Percentiles rank a stretch among this genome's conserved stretches.
Evolutionary conservation across 2,329 filamentous ascomycete species (phyloP).

Genomic region (Monosporascus sp.): DNA sequence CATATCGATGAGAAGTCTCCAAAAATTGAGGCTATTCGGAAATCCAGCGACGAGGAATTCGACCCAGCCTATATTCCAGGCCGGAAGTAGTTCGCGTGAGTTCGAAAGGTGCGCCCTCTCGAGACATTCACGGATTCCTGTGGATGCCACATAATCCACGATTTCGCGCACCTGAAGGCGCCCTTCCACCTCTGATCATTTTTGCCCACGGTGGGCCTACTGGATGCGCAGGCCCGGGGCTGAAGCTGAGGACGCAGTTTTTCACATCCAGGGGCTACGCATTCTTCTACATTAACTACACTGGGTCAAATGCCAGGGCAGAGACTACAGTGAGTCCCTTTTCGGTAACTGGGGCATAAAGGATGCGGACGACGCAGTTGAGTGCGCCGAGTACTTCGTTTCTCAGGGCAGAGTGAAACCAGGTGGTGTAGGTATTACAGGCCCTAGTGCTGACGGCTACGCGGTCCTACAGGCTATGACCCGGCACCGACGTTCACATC

Average conservation of each 20-base stretch:
- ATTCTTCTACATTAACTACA: slow-evolving; percentile 45
- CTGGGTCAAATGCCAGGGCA: slow-evolving; percentile 24
- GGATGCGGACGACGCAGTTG: no score
- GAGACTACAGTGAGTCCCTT: no score
- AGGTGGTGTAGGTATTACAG: no score
- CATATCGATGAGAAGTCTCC: no score
- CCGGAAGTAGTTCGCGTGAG: slow-evolving; percentile 29
- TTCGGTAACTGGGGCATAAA: no score
- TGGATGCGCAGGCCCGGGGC: slow-evolving; percentile 33
- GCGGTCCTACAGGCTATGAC: no score
- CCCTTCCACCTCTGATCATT: slow-evolving; percentile 44
- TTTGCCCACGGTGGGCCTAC: slow-evolving; percentile 49
- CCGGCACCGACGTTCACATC: no score
- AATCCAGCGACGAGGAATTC: no score
- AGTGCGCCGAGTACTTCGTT: no score
- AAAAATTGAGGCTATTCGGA: no score
- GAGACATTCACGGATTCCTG: slow-evolving; percentile 40
- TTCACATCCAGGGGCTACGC: slow-evolving; percentile 51
- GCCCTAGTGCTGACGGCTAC: no score
- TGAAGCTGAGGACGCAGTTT: slow-evolving; percentile 43
- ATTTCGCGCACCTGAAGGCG: slow-evolving; percentile 31
- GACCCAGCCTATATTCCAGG: slow-evolving; percentile 2
- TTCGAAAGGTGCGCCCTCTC: slow-evolving; percentile 10
- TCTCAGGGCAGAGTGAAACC: no score
- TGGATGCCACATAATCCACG: slow-evolving; percentile 43